Base-by-base conservation (phyloP, 805 yeast genomes). In the Kodamaea laetipori region DNA sequence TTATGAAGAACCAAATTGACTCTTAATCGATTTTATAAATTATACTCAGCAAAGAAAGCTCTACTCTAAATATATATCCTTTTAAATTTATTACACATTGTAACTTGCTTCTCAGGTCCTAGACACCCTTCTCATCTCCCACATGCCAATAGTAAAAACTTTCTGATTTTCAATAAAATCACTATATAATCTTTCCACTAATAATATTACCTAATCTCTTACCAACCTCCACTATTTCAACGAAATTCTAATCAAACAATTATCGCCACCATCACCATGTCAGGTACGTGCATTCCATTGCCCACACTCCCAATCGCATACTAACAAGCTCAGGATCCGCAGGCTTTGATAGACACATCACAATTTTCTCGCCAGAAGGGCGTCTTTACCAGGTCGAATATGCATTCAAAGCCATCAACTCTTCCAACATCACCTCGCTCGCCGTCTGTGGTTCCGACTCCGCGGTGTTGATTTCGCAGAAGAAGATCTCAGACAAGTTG, bases 271-370 rank as follows among this genome's bases (percentile, higher is more conserved):
- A 13, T 21, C 39, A 39, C 41, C 25, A 44, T 45, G 48, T 45
- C 48, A 25, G 43, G 48, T 45, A 45, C 16, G 48, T 45, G 10
- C 34, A 30, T 13, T 4, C 18, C 15, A 13, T 6, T 3, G 19
- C 17, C 4, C n/a, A 13, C 15, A 10, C 18, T 15, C 10, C 17
- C 34, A 30, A 13, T 30, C 34, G 19, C 15, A 12, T 36, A 41
- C 43, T 76, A 45, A 76, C 77, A 39, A 69, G 25, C 36, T 12
- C 13, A 74, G 83, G 81, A 50, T 75, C 83, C 50, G 96, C 98
- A n/a, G 99, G 99, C 43, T 94, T 90, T 66, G 99, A 94, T 73
- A 86, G 99, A 75, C 99, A 94, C 67, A 94, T 94, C 66, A 94
- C 99, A 21, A 90, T 94, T 57, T 94, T 94, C 73, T 92, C 98